Base-by-base conservation (phyloP, 345 rosid species). In the Hypericum androsaemum region DNA sequence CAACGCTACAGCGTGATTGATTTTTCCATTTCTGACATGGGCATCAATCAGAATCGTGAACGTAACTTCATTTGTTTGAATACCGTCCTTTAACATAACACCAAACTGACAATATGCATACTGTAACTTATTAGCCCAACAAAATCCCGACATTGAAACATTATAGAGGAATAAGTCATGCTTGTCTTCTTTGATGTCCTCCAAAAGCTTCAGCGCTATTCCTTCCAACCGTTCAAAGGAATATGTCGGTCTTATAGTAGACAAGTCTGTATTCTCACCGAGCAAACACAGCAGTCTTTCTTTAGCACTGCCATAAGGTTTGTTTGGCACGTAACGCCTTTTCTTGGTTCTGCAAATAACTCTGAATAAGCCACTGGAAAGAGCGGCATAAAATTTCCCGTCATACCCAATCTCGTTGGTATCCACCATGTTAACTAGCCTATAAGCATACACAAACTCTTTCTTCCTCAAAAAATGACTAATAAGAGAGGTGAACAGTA, bases 51-150 rank as follows among this genome's bases (percentile, higher is more conserved):
- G 77, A 64, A 64, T 66, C 41, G 85, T 78, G 53, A 55, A 86
- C 11, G 88, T 80, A 57, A 80, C 95, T 56, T 69, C 64, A 72
- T 86, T 78, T 51, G 88, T 88, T 58, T n/a, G 43, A 48, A 80
- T 17, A 28, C 79, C 83, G 56, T 74, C 72, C 38, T 52, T 64
- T 57, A 66, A 68, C 90, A 80, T 78, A 63, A 65, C 49, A 53
- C 72, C 70, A 6, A 80, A 67, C 64, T 80, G 83, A 63, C 53
- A 61, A 62, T 66, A 66, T 0, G 88, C 90, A 67, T 80, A 83
- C 45, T 62, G 66, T 37, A 74, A 71, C 70, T 65, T 71, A 42
- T 76, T 71, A 11, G 71, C 77, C 48, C 68, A 41, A 55, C 80
- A 71, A 37, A 78, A 75, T 41, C 75, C 87, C 22, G 64, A 61